These are phyloP conservation scores for Naganishia vishniacii DNA, from an alignment of 768 basidiomycete species.

Conservation along the genomic window DNA sequence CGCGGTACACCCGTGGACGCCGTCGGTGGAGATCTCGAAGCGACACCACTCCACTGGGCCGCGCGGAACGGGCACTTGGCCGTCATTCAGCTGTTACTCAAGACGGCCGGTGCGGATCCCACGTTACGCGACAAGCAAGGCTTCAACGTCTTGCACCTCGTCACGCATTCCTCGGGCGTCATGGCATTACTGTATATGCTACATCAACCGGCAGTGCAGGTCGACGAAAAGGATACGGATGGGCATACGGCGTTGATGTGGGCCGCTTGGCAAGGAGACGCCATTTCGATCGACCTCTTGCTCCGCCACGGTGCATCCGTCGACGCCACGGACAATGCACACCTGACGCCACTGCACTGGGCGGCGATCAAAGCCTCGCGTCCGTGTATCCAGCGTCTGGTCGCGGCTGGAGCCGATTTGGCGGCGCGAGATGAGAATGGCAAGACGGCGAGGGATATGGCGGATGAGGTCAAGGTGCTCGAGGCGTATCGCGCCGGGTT, in stretches of 20 bases:
- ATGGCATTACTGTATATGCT: conserved; percentile 90
- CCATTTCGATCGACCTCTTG: conserved; percentile 83
- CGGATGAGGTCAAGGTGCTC: conserved; percentile 80
- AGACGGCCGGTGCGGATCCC: conserved; percentile 85
- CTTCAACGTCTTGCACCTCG: conserved; percentile 91
- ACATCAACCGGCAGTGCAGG: conserved; percentile 76
- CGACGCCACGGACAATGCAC: conserved; percentile 68
- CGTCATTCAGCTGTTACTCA: conserved; percentile 84
- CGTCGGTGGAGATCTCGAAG: conserved; percentile 84
- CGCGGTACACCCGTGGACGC: conserved; percentile 93
- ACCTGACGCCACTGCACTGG: conserved; percentile 90
- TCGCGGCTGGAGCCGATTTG: conserved; percentile 81
- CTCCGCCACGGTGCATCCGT: conserved; percentile 80
- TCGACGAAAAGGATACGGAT: conserved; percentile 82
- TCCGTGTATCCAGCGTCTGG: conserved; percentile 71
- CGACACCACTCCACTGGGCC: conserved; percentile 97
- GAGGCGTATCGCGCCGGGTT: conserved; percentile 84
- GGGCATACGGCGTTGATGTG: conserved; percentile 97
- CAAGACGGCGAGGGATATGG: conserved; percentile 90
- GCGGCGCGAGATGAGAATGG: conserved; percentile 73
- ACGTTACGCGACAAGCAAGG: conserved; percentile 86
- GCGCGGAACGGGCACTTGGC: conserved; percentile 92
- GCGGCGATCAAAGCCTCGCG: conserved; percentile 93
- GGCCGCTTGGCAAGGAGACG: conserved; percentile 97
- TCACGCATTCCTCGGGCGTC: conserved; percentile 87